Evolutionary conservation across 1,284 basidiomycete species (phyloP), one percentile per base, ranked within the genome.

Genomic region (Heterobasidion annosum): DNA sequence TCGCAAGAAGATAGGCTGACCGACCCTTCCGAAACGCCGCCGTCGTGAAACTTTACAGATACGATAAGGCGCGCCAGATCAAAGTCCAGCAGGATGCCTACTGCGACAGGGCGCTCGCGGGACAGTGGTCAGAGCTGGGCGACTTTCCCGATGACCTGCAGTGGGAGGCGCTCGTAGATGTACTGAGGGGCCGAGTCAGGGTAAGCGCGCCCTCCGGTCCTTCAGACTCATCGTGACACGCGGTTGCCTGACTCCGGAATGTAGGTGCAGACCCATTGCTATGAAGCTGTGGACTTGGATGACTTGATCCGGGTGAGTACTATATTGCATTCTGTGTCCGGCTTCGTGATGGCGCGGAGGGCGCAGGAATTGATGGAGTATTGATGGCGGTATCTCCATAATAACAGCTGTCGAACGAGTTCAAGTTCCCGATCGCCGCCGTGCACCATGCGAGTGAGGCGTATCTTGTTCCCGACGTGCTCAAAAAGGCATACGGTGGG

Each of bases 371-470:
- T 18, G 45, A 16, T 18, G 16, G 10, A 25, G 12, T 46, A 16
- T 15, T 46, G 45, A 19, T 47, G n/a, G 12, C 10, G 45, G 25
- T 19, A 10, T 46, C 19, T 10, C 16, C 25, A 25, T 25, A 25
- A 25, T 25, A 34, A 0, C 51, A 86, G 83, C 69, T 87, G 48
- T 78, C 83, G 32, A 83, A 85, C 59, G 85, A 88, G 68, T 96
- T 93, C 77, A 73, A 86, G 63, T 93, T 93, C 69, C 78, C 83
- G 4, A 78, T 93, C 54, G 84, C 89, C 1, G 83, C 85, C 1
- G 88, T 95, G 68, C 93, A 95, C 67, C 92, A 95, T 63, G 92
- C 93, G 0, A 83, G 85, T 60, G 90, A 93, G 66, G 83, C 92
- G 0, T 95, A 91, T 65, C 81, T 95, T 19, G 84, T 91, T 35